Percentiles rank a stretch among this genome's conserved stretches.
Evolutionary conservation across 345 rosid genomes (phyloP).

Genomic region (Nasturtium officinale): DNA sequence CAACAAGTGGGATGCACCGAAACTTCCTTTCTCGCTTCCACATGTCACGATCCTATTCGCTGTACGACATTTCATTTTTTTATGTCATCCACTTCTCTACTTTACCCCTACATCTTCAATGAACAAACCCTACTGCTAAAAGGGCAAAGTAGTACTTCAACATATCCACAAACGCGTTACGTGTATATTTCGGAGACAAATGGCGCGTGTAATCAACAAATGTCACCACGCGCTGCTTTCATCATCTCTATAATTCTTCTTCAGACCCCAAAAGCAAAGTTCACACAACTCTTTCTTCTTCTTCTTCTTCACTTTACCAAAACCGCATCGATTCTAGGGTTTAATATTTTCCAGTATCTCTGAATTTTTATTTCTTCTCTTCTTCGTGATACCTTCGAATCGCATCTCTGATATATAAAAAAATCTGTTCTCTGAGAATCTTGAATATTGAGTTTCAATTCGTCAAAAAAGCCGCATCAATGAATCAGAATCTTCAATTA

Average conservation of each 20-base stretch:
- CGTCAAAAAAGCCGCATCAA: constrained; percentile 27
- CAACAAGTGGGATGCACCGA: constrained; percentile 24
- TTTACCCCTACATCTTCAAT: constrained; percentile 14
- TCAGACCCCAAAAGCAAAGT: background rate
- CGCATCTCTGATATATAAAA: constrained; percentile 16
- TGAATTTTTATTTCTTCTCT: background rate
- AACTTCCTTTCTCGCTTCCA: constrained; percentile 30
- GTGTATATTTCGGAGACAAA: background rate
- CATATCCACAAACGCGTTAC: constrained; percentile 20
- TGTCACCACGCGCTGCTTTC: constrained; percentile 28
- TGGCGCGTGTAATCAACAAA: constrained; percentile 15
- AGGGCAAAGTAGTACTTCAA: constrained; percentile 17
- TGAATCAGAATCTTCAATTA: constrained; percentile 52
- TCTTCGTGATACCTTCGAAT: constrained; percentile 38
- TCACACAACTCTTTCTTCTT: constrained; percentile 25
- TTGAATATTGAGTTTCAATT: constrained; percentile 7
- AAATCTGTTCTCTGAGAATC: constrained; percentile 17
- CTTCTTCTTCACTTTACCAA: constrained; percentile 43
- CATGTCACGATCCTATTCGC: constrained; percentile 9
- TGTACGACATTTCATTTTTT: background rate
- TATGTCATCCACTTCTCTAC: background rate
- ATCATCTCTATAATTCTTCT: background rate
- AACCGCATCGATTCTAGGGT: constrained; percentile 31
- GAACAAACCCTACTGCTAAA: background rate
- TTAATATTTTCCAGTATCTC: background rate